These are phyloP conservation scores for Ammopiptanthus mongolicus DNA, from an alignment of 306 rosid species.

Conservation along the genomic window DNA sequence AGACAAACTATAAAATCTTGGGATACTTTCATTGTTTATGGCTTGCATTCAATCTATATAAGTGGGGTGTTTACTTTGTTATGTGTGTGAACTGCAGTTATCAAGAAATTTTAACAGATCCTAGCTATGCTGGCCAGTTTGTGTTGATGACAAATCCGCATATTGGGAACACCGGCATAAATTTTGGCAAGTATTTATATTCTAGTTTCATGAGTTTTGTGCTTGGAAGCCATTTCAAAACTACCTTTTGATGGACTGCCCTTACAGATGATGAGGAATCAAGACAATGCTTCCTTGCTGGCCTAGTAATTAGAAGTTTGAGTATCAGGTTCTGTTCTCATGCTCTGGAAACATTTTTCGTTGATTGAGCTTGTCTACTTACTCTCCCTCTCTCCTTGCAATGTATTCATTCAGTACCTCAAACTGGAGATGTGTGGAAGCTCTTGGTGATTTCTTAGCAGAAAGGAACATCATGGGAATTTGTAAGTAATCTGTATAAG, in stretches of 20 bases:
- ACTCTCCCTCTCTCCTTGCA: neutral
- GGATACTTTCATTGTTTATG: neutral
- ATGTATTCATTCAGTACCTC: conserved; percentile 64
- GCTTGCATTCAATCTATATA: neutral
- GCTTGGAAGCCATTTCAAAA: neutral
- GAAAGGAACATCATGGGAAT: conserved; percentile 95
- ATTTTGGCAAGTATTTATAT: conserved; percentile 53
- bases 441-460: conserved; percentile 67
- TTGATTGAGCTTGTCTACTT: conserved; percentile 11
- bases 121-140: conserved; percentile 96
- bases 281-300: conserved; percentile 71
- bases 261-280: conserved; percentile 87
- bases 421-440: conserved; percentile 75
- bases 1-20: conserved; percentile 1
- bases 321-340: conserved; percentile 55
- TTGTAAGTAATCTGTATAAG: conserved; percentile 52
- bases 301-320: conserved; percentile 77
- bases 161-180: conserved; percentile 90
- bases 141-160: conserved; percentile 95
- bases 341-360: neutral
- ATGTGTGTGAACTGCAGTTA: conserved; percentile 46
- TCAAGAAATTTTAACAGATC: conserved; percentile 95
- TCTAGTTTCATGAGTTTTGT: neutral
- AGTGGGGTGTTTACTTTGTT: neutral
- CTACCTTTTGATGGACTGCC: neutral